phyloP scores from a whole-genome alignment of 805 yeast genomes.

The Ogataea ramenticola region DNA sequence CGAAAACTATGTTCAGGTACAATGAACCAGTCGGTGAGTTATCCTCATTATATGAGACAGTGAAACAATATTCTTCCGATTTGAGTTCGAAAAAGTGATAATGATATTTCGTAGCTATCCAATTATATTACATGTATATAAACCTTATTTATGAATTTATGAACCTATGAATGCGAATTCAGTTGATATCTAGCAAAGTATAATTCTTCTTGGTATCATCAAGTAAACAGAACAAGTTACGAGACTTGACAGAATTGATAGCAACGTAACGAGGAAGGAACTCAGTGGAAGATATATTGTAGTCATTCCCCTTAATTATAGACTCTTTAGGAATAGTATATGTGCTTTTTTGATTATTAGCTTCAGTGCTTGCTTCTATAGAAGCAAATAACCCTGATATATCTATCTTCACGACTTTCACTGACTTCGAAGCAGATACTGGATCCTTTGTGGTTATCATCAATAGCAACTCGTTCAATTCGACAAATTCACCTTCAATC shows the following conservation, averaged over 20 bases:
- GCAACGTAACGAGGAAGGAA: constrained; percentile 27
- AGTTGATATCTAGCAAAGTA: constrained; percentile 22
- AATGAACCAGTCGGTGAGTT: constrained; percentile 6
- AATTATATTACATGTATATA: constrained; percentile 5
- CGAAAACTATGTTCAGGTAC: constrained; percentile 4
- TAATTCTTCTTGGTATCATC: constrained; percentile 34
- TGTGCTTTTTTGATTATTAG: too few relatives aligned
- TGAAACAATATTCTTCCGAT: not conserved
- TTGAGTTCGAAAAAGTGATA: too few relatives aligned
- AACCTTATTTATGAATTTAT: not conserved
- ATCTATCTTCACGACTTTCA: not conserved
- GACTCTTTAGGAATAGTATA: not conserved
- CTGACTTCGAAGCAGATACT: not conserved
- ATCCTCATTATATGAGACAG: too few relatives aligned
- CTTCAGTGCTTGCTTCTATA: too few relatives aligned
- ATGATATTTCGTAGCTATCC: too few relatives aligned
- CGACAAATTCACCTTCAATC: not conserved
- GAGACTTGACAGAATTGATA: constrained; percentile 19
- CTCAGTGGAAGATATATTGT: not conserved
- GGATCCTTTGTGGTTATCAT: not conserved
- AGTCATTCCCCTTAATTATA: not conserved
- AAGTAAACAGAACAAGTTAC: constrained; percentile 31
- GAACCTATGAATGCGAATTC: too few relatives aligned
- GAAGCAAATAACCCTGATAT: not conserved
- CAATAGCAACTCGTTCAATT: not conserved